These are phyloP conservation scores for Fagus crenata DNA, from an alignment of 306 rosid species.

Conservation along the genomic window DNA sequence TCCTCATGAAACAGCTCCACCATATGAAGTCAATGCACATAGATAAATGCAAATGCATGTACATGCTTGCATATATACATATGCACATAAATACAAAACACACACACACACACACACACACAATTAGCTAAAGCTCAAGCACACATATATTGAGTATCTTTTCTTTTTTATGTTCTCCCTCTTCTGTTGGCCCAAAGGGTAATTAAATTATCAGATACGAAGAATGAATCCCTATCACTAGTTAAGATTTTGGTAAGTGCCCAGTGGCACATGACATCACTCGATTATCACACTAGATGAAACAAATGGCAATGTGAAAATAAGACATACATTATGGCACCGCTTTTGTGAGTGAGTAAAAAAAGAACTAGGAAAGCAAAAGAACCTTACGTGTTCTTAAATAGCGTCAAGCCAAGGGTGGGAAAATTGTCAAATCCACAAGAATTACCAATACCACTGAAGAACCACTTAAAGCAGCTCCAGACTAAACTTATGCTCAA, in stretches of 20 bases:
- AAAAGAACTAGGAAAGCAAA: constrained; percentile 22
- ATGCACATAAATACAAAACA: background rate
- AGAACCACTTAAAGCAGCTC: constrained; percentile 94
- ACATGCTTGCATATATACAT: background rate
- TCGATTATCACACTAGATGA: background rate
- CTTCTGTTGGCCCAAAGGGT: background rate
- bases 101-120: too few relatives aligned
- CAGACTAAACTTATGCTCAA: constrained; percentile 68
- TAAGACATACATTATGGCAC: background rate
- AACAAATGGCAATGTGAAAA: background rate
- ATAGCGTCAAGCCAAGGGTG: constrained; percentile 75
- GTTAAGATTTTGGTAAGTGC: background rate
- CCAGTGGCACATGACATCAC: background rate
- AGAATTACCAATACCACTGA: constrained; percentile 80
- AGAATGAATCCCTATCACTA: background rate
- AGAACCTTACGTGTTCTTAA: constrained; percentile 71
- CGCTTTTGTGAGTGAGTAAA: background rate
- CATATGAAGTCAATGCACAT: background rate
- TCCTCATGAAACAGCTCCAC: background rate
- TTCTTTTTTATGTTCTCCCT: background rate
- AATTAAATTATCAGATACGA: background rate
- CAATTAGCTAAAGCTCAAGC: background rate
- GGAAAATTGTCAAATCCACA: constrained; percentile 93
- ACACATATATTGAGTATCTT: background rate
- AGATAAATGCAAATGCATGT: background rate